Conservation (phyloP, 345 rosid genomes). For the Aquilaria malaccensis region DNA sequence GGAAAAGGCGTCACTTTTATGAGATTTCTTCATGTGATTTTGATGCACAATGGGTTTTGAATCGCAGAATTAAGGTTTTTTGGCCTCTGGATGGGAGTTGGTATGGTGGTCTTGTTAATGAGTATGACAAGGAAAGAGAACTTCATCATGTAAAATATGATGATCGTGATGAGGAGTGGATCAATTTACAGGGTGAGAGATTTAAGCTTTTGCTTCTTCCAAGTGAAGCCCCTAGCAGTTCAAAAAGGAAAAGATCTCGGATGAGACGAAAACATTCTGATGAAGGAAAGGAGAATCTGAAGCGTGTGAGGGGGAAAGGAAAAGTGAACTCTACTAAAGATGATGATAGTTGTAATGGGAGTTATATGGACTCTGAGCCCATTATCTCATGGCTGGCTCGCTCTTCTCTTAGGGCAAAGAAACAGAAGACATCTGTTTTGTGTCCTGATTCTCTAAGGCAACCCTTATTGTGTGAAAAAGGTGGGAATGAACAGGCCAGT, state of each 20-base stretch:
- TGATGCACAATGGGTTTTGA: slow-evolving; percentile 66
- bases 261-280: slow-evolving; percentile 27
- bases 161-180: slow-evolving; percentile 99
- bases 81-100: slow-evolving; percentile 96
- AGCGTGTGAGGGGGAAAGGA: slow-evolving; percentile 29
- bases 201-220: slow-evolving; percentile 82
- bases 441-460: slow-evolving; percentile 9
- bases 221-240: slow-evolving; percentile 62
- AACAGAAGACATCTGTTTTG: slow-evolving; percentile 33
- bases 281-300: slow-evolving; percentile 28
- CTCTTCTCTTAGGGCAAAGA: slow-evolving; percentile 44
- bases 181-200: slow-evolving; percentile 70
- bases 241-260: slow-evolving; percentile 32
- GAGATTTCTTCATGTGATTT: slow-evolving; percentile 61
- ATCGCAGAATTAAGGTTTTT: slow-evolving; percentile 73
- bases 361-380: slow-evolving; percentile 74
- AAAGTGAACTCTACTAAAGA: slow-evolving; percentile 30
- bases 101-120: slow-evolving; percentile 80
- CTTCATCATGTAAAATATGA: slow-evolving; percentile 94
- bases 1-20: slow-evolving; percentile 85
- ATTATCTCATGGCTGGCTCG: slow-evolving; percentile 90
- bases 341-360: slow-evolving; percentile 45
- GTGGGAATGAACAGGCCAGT: slow-evolving; percentile 21
- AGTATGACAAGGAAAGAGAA: slow-evolving; percentile 61
- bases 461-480: slow-evolving; percentile 15